phyloP scores from a whole-genome alignment of 805 yeast species.

The Myxozyma lipomycoides region DNA sequence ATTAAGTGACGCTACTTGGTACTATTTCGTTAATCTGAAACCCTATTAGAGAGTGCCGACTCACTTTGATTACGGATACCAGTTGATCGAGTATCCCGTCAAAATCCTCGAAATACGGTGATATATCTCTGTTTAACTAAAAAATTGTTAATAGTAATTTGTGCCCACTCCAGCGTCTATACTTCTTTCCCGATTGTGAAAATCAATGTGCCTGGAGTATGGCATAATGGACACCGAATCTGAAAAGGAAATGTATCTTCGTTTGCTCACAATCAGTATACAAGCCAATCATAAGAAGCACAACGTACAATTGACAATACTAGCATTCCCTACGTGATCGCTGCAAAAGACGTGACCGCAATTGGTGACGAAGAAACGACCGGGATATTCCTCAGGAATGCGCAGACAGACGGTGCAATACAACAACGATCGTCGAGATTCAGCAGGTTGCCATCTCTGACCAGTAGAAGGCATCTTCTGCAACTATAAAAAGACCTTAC shows the following conservation, averaged over 20 bases:
- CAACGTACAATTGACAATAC: conserved; percentile 5
- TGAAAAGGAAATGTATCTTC: conserved; percentile 8
- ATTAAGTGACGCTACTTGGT: conserved; percentile 10
- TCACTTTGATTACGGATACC: conserved; percentile 10
- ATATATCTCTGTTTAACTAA: not conserved
- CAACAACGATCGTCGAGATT: conserved; percentile 9
- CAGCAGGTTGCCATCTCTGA: not conserved
- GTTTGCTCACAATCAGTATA: not conserved
- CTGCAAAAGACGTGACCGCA: conserved; percentile 23
- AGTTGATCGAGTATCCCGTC: conserved; percentile 1
- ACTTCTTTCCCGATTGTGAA: conserved; percentile 5
- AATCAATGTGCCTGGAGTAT: not conserved
- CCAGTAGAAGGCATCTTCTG: too few relatives aligned
- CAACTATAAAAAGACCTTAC: too few relatives aligned
- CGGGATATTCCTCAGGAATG: not conserved
- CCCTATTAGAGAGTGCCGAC: too few relatives aligned
- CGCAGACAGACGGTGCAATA: conserved; percentile 18
- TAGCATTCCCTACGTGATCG: conserved; percentile 8
- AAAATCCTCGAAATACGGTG: conserved; percentile 12
- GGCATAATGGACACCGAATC: conserved; percentile 16
- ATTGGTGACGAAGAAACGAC: conserved; percentile 7
- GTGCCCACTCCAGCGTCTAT: not conserved
- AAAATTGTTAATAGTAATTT: not conserved
- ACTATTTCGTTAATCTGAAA: conserved; percentile 6
- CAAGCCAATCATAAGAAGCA: not conserved